Evolutionary conservation across 306 rosid genomes (phyloP).

Genomic region (Rosa multiflora): DNA sequence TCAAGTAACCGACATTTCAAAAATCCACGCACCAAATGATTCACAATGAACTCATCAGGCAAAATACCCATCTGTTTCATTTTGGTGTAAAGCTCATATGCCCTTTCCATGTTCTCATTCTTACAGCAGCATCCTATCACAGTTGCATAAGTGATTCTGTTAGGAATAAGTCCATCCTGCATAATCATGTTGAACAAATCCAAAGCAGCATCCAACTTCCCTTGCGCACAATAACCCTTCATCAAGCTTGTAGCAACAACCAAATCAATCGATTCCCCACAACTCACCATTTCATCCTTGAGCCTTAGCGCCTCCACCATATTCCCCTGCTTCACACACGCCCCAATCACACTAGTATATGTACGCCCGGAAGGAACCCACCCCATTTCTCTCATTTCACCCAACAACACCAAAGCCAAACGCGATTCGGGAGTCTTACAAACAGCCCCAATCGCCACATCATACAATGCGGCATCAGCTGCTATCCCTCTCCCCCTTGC

Average conservation of each 20-base stretch:
- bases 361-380: slow-evolving; percentile 56
- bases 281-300: slow-evolving; percentile 68
- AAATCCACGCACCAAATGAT: slow-evolving; percentile 48
- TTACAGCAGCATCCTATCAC: slow-evolving; percentile 58
- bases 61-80: slow-evolving; percentile 55
- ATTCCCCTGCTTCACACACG: slow-evolving; percentile 68
- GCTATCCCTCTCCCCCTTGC: slow-evolving; percentile 45
- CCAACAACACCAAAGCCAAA: slow-evolving; percentile 44
- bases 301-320: slow-evolving; percentile 52
- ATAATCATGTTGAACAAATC: slow-evolving; percentile 42
- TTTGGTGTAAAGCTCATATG: slow-evolving; percentile 49
- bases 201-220: slow-evolving; percentile 57
- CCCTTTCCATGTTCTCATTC: slow-evolving; percentile 59
- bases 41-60: slow-evolving; percentile 42
- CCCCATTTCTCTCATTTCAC: slow-evolving; percentile 62
- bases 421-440: slow-evolving; percentile 40
- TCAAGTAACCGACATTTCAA: slow-evolving; percentile 38
- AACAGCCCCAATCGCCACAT: slow-evolving; percentile 45
- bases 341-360: slow-evolving; percentile 43
- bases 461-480: slow-evolving; percentile 55
- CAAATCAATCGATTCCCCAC: slow-evolving; percentile 46
- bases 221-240: slow-evolving; percentile 56
- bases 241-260: slow-evolving; percentile 55
- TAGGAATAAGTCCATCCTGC: slow-evolving; percentile 47
- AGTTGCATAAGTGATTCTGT: slow-evolving; percentile 45